Evolutionary conservation across 2,329 filamentous ascomycete species (phyloP).

Genomic region (Venturia aucupariae): DNA sequence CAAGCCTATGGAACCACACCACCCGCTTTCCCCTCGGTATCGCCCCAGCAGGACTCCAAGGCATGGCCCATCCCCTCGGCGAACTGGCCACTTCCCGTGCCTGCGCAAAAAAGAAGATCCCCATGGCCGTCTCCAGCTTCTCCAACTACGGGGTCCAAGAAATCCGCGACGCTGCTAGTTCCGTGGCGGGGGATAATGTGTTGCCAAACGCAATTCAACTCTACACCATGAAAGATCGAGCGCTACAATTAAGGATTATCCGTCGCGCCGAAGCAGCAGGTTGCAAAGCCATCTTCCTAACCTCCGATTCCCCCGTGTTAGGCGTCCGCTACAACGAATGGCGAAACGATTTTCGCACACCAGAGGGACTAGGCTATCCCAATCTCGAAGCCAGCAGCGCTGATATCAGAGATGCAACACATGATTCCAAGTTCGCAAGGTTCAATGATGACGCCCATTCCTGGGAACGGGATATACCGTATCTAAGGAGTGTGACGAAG

Average conservation of each 20-base stretch:
- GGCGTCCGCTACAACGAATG: constrained; percentile 20
- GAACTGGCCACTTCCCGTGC: constrained; percentile 57
- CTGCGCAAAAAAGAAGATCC: constrained; percentile 23
- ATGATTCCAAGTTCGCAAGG: constrained; percentile 1
- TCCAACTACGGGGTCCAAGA: not conserved
- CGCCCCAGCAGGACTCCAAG: constrained; percentile 61
- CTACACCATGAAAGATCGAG: constrained; percentile 13
- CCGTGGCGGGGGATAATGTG: not conserved
- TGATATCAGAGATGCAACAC: not conserved
- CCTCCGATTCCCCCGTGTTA: constrained; percentile 13
- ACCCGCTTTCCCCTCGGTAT: constrained; percentile 48
- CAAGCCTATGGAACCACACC: constrained; percentile 28
- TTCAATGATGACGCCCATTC: constrained; percentile 2
- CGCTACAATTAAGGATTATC: constrained; percentile 7
- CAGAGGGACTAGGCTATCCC: not conserved
- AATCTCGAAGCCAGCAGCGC: not conserved
- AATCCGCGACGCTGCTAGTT: not conserved
- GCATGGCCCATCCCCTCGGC: constrained; percentile 55
- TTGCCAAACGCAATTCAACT: constrained; percentile 5
- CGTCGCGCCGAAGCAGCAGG: constrained; percentile 10
- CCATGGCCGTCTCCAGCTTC: constrained; percentile 8
- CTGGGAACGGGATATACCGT: constrained; percentile 27
- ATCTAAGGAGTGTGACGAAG: constrained; percentile 26
- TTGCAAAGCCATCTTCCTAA: constrained; percentile 13
- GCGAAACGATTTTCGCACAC: constrained; percentile 24